Base-by-base conservation (phyloP, 345 rosid species). In the Lumnitzera littorea region DNA sequence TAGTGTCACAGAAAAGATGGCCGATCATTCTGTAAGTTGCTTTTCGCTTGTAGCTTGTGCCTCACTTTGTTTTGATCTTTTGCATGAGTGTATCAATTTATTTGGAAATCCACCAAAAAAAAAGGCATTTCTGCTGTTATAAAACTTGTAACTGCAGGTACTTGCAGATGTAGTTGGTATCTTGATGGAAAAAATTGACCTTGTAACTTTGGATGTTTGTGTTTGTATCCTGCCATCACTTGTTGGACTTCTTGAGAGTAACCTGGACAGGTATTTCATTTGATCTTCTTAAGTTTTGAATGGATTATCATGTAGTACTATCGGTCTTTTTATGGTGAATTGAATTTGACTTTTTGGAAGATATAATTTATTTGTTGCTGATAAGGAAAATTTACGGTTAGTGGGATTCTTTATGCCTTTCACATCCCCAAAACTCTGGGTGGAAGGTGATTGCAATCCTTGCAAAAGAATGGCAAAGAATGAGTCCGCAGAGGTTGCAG, bases 1-100 rank as follows among this genome's bases (percentile, higher is more conserved):
- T 62, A 64, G 75, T 72, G 82, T 87, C 46, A 75, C 88, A 82
- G 96, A 86, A 74, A 91, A 86, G 82, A 95, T 95, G 97, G 92
- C 95, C 65, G 95, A 95, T 78, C 70, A 86, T 72, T 79, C 85
- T 73, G 99, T 91, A 75, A 76, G 91, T 51, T 24, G 25, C 61
- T 67, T 56, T n/a, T 60, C 10, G 54, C 57, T 16, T 20, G 17
- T 50, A 13, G 14, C 56, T 41, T 56, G 31, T 60, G 12, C 50
- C 46, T 48, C 65, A 31, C 23, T 62, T 51, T 3, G 7, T 57
- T 36, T 58, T 64, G 23, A 12, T 29, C 41, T 36, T 46, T 20
- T 70, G 57, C 31, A 50, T 15, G 17, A 14, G 15, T 13, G 24
- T 60, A 61, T 6, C 7, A 6, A 29, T 29, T 29, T 29, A 29